phyloP scores from a whole-genome alignment of 495 filamentous ascomycete species.

The Penicillium bialowiezense region DNA sequence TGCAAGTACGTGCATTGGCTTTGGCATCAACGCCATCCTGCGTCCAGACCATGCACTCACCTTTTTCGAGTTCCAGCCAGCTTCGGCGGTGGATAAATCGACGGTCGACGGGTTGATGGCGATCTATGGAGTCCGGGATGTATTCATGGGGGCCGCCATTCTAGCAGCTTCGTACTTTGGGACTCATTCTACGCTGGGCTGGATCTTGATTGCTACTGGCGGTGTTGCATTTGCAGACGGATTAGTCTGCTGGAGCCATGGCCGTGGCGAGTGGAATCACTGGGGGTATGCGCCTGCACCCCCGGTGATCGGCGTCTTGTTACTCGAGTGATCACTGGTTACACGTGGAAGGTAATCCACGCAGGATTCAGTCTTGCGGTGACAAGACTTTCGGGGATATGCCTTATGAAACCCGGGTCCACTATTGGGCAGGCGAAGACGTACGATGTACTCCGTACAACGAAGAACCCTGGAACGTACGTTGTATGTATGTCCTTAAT shows the following conservation, averaged over 20 bases:
- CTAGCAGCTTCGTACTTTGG: conserved; percentile 37
- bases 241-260: conserved; percentile 35
- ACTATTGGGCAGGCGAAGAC: conserved; percentile 6
- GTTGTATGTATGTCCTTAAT: no score
- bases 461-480: no score
- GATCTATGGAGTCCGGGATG: conserved; percentile 50
- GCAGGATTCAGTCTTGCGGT: conserved; percentile 1
- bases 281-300: conserved; percentile 53
- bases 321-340: no score
- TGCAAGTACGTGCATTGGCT: conserved; percentile 42
- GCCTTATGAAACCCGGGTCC: conserved; percentile 3
- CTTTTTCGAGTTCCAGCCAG: conserved; percentile 43
- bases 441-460: no score
- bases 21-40: conserved; percentile 49
- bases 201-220: conserved; percentile 41
- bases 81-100: conserved; percentile 27
- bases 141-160: conserved; percentile 53
- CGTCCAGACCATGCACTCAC: conserved; percentile 41
- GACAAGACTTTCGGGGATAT: background rate
- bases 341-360: background rate
- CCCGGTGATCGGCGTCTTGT: conserved; percentile 29
- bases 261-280: conserved; percentile 51
- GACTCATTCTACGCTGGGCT: conserved; percentile 38
- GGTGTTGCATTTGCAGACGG: conserved; percentile 50
- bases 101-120: conserved; percentile 41